Base-by-base conservation (phyloP, 1,284 basidiomycete species). In the Ceratobasidium sp. region DNA sequence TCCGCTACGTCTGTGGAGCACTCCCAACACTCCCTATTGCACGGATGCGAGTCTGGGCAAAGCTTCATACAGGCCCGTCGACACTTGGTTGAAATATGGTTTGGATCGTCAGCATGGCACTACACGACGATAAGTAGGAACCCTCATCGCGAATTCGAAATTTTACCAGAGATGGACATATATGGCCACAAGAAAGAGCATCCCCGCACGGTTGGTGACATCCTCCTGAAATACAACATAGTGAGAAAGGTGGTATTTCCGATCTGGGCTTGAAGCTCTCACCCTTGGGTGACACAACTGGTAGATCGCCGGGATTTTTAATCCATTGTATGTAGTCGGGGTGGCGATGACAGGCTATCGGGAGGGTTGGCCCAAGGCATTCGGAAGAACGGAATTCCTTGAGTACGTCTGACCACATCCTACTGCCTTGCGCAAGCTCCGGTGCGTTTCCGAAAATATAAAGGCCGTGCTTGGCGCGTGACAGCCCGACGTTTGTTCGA, bases 401-500 rank as follows among this genome's bases (percentile, higher is more conserved):
- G 1, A 89, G 76, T 16, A 91, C 79, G 0, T 76, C 76, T 0
- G 74, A 73, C 90, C 90, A 91, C 80, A 87, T 88, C 6, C 73
- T 54, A 69, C 82, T 86, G 74, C 75, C 78, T 42, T 75, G 75
- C 1, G 80, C 76, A 30, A 87, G 74, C 69, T 87, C 80, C 0
- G 77, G 73, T 0, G 85, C 82, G 69, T 91, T 89, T 16, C 89
- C 89, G 1, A 91, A 77, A 36, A 91, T 85, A 73, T 82, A 90
- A 13, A 91, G 77, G 2, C 89, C 89, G 69, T 91, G 82, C 52
- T 84, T 81, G 2, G 89, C 89, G 70, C n/a, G n/a, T n/a, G n/a
- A n/a, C n/a, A n/a, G n/a, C n/a, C n/a, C n/a, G n/a, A n/a, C n/a
- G n/a, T n/a, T n/a, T n/a, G n/a, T n/a, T n/a, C n/a, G n/a, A n/a